A percentile compares a stretch with the other conserved stretches of the same genome.
These are phyloP conservation scores for Oryza longistaminata DNA, from an alignment of 176 grass and related monocot genomes.

Conservation along the genomic window DNA sequence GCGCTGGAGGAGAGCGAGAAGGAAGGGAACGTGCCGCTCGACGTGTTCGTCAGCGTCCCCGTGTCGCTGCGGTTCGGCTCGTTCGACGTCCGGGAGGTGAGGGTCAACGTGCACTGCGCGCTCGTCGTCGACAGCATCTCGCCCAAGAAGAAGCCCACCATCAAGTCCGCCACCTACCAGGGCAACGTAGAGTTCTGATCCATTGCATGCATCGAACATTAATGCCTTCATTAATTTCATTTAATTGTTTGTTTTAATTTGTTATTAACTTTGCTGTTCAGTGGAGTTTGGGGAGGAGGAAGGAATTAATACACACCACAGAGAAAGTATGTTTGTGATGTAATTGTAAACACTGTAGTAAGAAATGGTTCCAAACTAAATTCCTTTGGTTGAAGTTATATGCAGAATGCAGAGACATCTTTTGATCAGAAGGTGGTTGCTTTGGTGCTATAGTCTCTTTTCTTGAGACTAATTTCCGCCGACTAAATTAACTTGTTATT, in stretches of 20 bases:
- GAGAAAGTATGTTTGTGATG: background rate
- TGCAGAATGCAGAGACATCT: too few species aligned
- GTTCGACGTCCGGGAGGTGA: conserved; percentile 36
- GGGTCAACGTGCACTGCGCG: conserved; percentile 59
- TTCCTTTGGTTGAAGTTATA: background rate
- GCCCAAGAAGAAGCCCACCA: conserved; percentile 62
- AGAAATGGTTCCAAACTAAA: background rate
- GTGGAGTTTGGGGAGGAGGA: conserved; percentile 15
- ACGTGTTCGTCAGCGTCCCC: conserved; percentile 68
- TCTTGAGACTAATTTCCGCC: too few species aligned
- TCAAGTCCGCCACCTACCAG: conserved; percentile 65
- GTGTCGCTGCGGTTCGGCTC: conserved; percentile 37
- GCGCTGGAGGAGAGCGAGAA: conserved; percentile 69
- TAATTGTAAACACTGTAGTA: conserved; percentile 3
- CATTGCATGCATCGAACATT: too few species aligned
- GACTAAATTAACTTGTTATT: too few species aligned
- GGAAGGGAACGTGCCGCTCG: conserved; percentile 56
- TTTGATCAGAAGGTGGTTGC: too few species aligned
- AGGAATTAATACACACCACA: background rate
- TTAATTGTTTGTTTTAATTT: background rate
- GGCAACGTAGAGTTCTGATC: conserved; percentile 56
- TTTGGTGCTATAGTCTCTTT: too few species aligned
- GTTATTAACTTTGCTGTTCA: background rate
- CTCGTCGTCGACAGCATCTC: conserved; percentile 81
- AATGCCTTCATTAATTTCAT: background rate